Conservation (phyloP, 306 rosid genomes). For the Gynostemma pentaphyllum region DNA sequence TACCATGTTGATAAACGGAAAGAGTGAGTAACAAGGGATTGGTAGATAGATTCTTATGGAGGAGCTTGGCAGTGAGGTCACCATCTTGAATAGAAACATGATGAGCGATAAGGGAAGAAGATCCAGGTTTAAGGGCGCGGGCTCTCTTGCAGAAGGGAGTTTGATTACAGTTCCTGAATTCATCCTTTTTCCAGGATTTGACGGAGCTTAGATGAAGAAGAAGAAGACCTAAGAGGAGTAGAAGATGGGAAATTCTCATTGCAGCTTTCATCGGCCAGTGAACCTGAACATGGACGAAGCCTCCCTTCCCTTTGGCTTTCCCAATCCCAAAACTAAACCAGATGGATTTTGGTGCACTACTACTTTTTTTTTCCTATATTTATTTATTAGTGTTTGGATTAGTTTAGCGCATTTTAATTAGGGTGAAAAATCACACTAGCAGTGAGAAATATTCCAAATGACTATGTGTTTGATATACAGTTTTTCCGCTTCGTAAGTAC, state of each 20-base stretch:
- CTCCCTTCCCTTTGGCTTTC: too few relatives aligned
- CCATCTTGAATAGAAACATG: conserved; percentile 49
- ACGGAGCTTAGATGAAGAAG: conserved; percentile 27
- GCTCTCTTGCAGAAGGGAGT: conserved; percentile 95
- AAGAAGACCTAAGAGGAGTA: conserved; percentile 28
- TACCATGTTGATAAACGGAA: conserved; percentile 48
- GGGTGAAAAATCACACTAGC: too few relatives aligned
- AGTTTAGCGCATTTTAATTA: too few relatives aligned
- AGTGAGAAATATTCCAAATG: too few relatives aligned
- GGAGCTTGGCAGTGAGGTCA: conserved; percentile 61
- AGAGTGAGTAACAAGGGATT: conserved; percentile 62
- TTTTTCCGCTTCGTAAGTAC: too few relatives aligned
- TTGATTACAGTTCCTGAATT: conserved; percentile 78
- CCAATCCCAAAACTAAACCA: too few relatives aligned
- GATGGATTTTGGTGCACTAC: too few relatives aligned
- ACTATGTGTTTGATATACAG: too few relatives aligned
- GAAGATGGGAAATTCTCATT: conserved; percentile 26
- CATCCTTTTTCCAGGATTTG: conserved; percentile 77
- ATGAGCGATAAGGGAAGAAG: conserved; percentile 43
- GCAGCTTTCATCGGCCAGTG: conserved; percentile 12
- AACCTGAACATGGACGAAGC: too few relatives aligned
- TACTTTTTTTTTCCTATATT: too few relatives aligned
- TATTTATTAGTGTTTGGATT: too few relatives aligned
- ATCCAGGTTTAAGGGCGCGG: conserved; percentile 51
- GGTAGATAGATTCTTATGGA: conserved; percentile 22